Base-by-base conservation (phyloP, 768 basidiomycete species). In the Amanita muscaria region DNA sequence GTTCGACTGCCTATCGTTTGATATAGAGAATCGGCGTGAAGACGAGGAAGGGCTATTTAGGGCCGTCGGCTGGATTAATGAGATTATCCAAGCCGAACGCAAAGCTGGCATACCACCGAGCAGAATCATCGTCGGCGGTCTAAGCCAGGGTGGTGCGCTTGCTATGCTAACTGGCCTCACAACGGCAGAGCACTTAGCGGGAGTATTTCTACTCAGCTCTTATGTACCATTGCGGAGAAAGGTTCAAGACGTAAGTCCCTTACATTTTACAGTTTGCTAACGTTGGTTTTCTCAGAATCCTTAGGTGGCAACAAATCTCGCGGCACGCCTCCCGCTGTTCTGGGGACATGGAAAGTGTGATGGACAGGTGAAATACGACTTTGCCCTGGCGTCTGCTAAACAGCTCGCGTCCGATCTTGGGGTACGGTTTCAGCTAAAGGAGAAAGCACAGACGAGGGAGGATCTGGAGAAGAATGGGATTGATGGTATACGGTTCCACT, bases 341-440 rank as follows among this genome's bases (percentile, higher is more conserved):
- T 82, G 82, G 77, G 84, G 76, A 22, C 85, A 88, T 48, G 86
- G 85, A 11, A 73, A 64, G 16, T 64, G 57, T 7, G 87, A 90
- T 58, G 69, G 59, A 6, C 69, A 81, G 36, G 76, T 88, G 24
- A 59, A 65, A 15, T 75, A 73, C 53, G 49, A 61, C 14, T 67
- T 72, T 48, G 76, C 78, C 15, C 53, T 68, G 40, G 51, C 53
- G 40, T 71, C 78, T 4, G 66, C 73, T 32, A 64, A 70, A 27
- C 66, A 68, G 36, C 62, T 86, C 11, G 69, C 72, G 24, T 57
- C 57, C 5, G 58, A 72, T 16, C 60, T 83, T 19, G 69, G 70
- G 10, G 60, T 81, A 37, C 55, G 60, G 2, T 60, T 64, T 46
- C 37, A 51, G 21, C 18, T 46, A 16, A 36, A 50, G 14, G 41